These are phyloP conservation scores for Phylloboletellus chloephorus DNA, from an alignment of 1,284 basidiomycete genomes.

Conservation along the genomic window DNA sequence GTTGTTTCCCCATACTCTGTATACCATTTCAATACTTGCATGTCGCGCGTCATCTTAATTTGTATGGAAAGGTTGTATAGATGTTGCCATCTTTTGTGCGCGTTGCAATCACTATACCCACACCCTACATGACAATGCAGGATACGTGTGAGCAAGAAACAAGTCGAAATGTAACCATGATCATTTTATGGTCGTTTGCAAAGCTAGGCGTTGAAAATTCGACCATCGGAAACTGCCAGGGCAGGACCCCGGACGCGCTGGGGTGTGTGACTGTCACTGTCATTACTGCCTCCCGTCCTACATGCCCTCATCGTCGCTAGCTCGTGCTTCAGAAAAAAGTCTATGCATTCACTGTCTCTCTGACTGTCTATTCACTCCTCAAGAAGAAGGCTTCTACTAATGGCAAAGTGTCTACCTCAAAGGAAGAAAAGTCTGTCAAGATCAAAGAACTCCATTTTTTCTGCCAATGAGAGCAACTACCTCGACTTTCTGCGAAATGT, in stretches of 20 bases:
- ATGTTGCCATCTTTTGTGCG: slow-evolving; percentile 12
- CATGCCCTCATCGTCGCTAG: neutral
- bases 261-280: too few species aligned
- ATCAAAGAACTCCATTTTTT: neutral
- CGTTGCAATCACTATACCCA: slow-evolving; percentile 15
- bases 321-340: neutral
- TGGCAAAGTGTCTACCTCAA: neutral
- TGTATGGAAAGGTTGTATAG: slow-evolving; percentile 7
- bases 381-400: neutral
- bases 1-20: slow-evolving; percentile 6
- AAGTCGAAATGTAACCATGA: too few species aligned
- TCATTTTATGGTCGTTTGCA: neutral
- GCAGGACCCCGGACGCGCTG: neutral
- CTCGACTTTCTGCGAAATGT: neutral
- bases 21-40: slow-evolving; percentile 11
- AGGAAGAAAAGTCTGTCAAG: neutral
- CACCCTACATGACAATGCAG: neutral
- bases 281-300: too few species aligned
- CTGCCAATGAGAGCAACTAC: slow-evolving; percentile 2
- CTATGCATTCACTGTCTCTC: neutral
- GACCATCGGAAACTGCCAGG: neutral
- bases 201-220: neutral
- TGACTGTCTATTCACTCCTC: neutral
- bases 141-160: too few species aligned
- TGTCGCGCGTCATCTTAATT: neutral